Conservation (phyloP, 140 eudicot species). For the Anethum foeniculum region DNA sequence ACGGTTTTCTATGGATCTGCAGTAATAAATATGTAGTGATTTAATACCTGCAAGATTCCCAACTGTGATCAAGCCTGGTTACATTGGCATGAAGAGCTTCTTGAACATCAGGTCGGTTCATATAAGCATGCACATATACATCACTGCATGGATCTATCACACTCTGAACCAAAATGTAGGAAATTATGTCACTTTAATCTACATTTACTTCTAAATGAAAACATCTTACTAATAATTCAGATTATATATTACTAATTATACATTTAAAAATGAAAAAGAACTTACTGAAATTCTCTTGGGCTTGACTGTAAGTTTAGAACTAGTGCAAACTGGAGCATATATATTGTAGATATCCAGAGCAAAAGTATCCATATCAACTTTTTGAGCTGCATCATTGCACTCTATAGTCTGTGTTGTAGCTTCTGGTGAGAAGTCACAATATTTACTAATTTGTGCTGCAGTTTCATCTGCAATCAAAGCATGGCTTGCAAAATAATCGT, state of each 20-base stretch:
- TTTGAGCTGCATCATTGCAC: conserved; percentile 18
- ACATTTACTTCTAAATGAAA: background rate
- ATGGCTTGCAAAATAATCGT: conserved; percentile 35
- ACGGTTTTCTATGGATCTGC: background rate
- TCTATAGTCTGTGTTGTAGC: conserved; percentile 9
- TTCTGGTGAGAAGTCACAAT: conserved; percentile 36
- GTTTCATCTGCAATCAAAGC: conserved; percentile 44
- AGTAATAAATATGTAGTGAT: background rate
- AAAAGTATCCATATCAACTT: conserved; percentile 4
- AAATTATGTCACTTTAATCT: background rate
- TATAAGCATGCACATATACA: conserved; percentile 47
- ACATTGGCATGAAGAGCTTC: conserved; percentile 82
- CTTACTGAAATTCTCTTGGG: conserved; percentile 13
- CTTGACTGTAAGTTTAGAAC: conserved; percentile 16
- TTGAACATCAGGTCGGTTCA: conserved; percentile 76
- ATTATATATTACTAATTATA: background rate
- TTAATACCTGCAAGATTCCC: conserved; percentile 68
- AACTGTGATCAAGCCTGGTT: conserved; percentile 52
- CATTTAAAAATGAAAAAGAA: background rate
- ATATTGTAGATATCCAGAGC: conserved; percentile 38
- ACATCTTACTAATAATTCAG: background rate
- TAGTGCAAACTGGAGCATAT: conserved; percentile 38
- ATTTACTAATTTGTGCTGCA: conserved; percentile 9
- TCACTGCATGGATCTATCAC: conserved; percentile 75
- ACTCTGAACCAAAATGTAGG: background rate